These are phyloP conservation scores for Cercospora nicotianae DNA, from an alignment of 2,329 filamentous ascomycete species.

Conservation along the genomic window DNA sequence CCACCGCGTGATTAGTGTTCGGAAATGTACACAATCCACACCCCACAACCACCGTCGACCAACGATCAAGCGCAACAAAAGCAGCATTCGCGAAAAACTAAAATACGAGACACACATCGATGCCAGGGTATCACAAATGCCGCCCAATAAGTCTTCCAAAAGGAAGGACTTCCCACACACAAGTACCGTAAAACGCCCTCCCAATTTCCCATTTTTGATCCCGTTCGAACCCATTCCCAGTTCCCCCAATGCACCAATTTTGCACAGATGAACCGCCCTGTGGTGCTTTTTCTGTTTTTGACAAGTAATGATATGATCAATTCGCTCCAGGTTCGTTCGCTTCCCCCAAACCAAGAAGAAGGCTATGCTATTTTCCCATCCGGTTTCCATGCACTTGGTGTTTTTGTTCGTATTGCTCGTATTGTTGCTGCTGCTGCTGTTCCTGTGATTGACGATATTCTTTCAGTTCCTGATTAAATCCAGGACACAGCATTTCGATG, in stretches of 20 bases:
- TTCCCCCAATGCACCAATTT: neutral
- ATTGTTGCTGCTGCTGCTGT: slow-evolving; percentile 1
- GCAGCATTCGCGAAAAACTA: neutral
- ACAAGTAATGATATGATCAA: slow-evolving; percentile 7
- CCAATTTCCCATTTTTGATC: neutral
- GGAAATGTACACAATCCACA: neutral
- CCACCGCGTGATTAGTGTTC: neutral
- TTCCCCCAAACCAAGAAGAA: neutral
- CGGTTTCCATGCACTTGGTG: neutral
- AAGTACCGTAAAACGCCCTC: neutral
- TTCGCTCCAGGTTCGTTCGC: no score
- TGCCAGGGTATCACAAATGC: slow-evolving; percentile 34
- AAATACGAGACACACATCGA: slow-evolving; percentile 10
- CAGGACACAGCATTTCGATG: slow-evolving; percentile 59
- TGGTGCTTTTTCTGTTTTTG: slow-evolving; percentile 18
- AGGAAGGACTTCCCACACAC: neutral
- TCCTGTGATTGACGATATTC: neutral
- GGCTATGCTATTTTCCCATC: slow-evolving; percentile 6
- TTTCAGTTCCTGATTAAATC: slow-evolving; percentile 23
- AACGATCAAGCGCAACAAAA: neutral
- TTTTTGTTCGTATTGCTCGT: neutral
- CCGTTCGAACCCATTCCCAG: neutral
- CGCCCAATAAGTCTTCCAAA: slow-evolving; percentile 20
- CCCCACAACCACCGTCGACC: neutral
- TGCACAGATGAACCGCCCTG: slow-evolving; percentile 11